A percentile compares a stretch with the other conserved stretches of the same genome.
phyloP scores from a whole-genome alignment of 2,329 filamentous ascomycete species.

The Endocalyx cinctus region DNA sequence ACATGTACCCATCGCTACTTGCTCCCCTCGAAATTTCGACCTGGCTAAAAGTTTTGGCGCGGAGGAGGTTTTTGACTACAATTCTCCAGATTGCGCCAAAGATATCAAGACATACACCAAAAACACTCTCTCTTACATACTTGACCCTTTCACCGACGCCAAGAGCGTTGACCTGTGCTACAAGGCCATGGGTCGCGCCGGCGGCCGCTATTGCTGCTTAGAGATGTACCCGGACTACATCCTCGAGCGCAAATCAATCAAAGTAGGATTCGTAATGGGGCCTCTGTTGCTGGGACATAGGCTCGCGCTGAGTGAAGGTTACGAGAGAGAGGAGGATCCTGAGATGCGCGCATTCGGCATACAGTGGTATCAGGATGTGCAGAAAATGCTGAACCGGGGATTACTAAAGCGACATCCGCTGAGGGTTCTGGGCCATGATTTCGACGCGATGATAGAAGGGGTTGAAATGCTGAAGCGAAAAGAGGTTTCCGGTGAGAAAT shows the following conservation, averaged over 20 bases:
- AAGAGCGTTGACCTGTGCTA: not conserved
- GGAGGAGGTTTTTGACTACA: not conserved
- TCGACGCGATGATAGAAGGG: not conserved
- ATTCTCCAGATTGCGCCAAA: not conserved
- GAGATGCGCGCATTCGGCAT: not conserved
- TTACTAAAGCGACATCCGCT: not conserved
- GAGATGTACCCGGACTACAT: not conserved
- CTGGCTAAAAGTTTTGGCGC: not conserved
- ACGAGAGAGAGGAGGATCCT: not conserved
- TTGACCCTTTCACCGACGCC: not conserved
- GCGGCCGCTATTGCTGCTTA: not conserved
- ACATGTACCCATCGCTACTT: not conserved
- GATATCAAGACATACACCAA: not conserved
- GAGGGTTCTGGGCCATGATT: not conserved
- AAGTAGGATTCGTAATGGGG: not conserved
- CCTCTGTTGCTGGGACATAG: not conserved
- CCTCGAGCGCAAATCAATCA: not conserved
- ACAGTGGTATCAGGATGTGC: not conserved
- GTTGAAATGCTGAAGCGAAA: not conserved
- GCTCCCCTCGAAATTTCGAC: not conserved
- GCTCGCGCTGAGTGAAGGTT: not conserved
- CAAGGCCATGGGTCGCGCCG: not conserved
- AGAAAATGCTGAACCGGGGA: not conserved
- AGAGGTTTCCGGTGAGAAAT: not conserved
- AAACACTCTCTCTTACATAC: not conserved